A percentile compares a stretch with the other conserved stretches of the same genome.
phyloP scores from a whole-genome alignment of 164 flowering plant species.

The Berberis vulgaris region DNA sequence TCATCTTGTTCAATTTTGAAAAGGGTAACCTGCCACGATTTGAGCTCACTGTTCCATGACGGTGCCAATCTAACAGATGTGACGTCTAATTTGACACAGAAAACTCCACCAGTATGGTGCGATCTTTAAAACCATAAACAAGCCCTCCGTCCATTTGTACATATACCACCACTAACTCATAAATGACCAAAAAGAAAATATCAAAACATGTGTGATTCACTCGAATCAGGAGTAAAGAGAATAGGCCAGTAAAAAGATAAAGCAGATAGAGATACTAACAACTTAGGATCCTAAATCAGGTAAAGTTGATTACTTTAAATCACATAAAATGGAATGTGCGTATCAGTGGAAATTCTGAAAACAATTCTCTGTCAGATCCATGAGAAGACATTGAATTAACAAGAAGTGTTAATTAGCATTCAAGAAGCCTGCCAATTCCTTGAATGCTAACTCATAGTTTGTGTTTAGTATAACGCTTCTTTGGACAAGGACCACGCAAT shows the following conservation, averaged over 20 bases:
- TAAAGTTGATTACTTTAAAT: no score
- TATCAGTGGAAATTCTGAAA: no score
- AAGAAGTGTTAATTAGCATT: no score
- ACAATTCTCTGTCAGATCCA: no score
- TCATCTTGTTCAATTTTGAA: conserved; percentile 16
- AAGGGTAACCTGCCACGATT: conserved; percentile 25
- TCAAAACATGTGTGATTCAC: neutral
- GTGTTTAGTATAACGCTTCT: no score
- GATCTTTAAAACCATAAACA: conserved; percentile 19
- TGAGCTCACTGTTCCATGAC: conserved; percentile 19
- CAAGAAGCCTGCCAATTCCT: no score
- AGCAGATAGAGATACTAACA: neutral
- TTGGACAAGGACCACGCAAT: no score
- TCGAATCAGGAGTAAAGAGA: neutral
- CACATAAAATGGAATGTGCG: no score
- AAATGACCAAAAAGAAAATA: neutral
- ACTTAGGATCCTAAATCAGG: no score
- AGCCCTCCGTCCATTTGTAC: conserved; percentile 36
- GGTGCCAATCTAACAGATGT: conserved; percentile 30
- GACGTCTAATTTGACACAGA: conserved; percentile 13
- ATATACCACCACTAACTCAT: conserved; percentile 1
- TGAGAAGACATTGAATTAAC: no score
- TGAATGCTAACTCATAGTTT: no score
- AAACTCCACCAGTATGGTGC: conserved; percentile 19
- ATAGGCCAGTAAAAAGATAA: neutral